phyloP scores from a whole-genome alignment of 73 alveolate species.

The Paramecium caudatum region DNA sequence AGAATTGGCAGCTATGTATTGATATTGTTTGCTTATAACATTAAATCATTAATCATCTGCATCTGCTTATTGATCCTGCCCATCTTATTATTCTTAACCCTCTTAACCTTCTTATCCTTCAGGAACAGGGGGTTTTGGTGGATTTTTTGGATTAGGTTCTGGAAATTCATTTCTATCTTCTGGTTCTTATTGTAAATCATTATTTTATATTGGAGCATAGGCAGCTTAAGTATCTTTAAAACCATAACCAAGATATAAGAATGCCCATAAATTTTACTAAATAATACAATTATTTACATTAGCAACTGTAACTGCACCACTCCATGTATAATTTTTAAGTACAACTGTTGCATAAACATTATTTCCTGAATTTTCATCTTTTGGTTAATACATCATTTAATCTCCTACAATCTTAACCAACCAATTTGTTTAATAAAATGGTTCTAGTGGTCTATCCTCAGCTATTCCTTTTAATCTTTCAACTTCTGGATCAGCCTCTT shows the following conservation, averaged over 20 bases:
- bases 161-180: constrained; percentile 87
- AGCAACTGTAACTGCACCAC: constrained; percentile 85
- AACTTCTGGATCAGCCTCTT: constrained; percentile 82
- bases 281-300: constrained; percentile 29
- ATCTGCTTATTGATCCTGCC: constrained; percentile 35
- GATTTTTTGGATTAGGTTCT: constrained; percentile 84
- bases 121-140: constrained; percentile 72
- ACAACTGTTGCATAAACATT: constrained; percentile 81
- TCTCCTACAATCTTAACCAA: constrained; percentile 83
- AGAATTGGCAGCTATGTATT: constrained; percentile 4
- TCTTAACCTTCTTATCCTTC: constrained; percentile 48
- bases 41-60: constrained; percentile 50
- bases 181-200: constrained; percentile 83
- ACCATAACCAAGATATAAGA: constrained; percentile 89
- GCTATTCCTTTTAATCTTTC: constrained; percentile 83
- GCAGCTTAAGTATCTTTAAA: constrained; percentile 82
- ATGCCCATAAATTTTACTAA: constrained; percentile 84
- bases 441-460: constrained; percentile 81
- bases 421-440: constrained; percentile 75
- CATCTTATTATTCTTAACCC: background rate
- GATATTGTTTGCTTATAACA: constrained; percentile 1
- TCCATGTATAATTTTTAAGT: constrained; percentile 86
- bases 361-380: constrained; percentile 79
- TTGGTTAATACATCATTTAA: constrained; percentile 77
- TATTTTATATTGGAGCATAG: constrained; percentile 83